These are phyloP conservation scores for Amphibolis antarctica DNA, from an alignment of 106 monocot species.

Conservation along the genomic window DNA sequence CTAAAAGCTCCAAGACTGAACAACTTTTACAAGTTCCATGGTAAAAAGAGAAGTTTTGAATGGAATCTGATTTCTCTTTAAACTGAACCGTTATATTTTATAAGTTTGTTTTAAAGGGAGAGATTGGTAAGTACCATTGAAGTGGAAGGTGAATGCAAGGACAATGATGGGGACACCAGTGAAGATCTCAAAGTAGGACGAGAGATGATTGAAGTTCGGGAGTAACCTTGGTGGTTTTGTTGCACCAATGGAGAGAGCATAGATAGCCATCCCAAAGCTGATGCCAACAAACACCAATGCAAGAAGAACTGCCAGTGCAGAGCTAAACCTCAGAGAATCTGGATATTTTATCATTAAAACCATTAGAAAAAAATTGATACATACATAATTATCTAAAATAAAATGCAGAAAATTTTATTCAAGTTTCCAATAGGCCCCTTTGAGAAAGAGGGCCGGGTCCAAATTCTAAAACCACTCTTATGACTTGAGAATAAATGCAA, in stretches of 20 bases:
- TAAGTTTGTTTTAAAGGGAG: neutral
- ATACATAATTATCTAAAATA: neutral
- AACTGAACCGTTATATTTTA: neutral
- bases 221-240: conserved; percentile 42
- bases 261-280: conserved; percentile 58
- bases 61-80: too few species aligned
- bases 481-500: too few species aligned
- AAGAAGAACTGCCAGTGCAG: conserved; percentile 66
- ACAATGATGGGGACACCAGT: conserved; percentile 84
- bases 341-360: neutral
- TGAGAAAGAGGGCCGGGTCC: too few species aligned
- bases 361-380: neutral
- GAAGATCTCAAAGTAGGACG: conserved; percentile 62
- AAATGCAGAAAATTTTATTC: too few species aligned
- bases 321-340: conserved; percentile 81
- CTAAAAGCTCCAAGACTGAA: too few species aligned
- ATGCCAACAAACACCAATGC: conserved; percentile 70
- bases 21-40: too few species aligned
- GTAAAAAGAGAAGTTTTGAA: too few species aligned
- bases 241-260: conserved; percentile 40
- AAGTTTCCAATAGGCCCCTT: too few species aligned
- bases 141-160: conserved; percentile 93
- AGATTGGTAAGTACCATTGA: conserved; percentile 45
- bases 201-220: conserved; percentile 35
- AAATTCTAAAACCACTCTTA: too few species aligned